phyloP scores from a whole-genome alignment of 2,329 filamentous ascomycete species.

The Ophiostoma sp. region DNA sequence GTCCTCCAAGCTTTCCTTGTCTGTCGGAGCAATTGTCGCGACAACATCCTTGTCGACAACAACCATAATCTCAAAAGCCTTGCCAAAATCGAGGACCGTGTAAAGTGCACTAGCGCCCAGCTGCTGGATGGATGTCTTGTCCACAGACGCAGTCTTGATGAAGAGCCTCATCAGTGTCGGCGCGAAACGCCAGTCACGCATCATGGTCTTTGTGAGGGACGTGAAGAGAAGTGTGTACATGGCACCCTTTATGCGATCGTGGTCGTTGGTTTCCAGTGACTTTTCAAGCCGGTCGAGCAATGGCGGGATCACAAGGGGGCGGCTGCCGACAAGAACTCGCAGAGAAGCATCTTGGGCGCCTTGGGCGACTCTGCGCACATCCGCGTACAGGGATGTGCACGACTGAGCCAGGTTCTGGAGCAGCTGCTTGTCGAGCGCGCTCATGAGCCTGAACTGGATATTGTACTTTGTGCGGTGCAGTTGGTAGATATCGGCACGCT shows the following conservation, averaged over 20 bases:
- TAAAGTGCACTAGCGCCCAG: constrained; percentile 77
- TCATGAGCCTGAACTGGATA: constrained; percentile 78
- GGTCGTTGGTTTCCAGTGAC: constrained; percentile 73
- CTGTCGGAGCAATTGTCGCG: constrained; percentile 61
- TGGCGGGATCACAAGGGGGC: constrained; percentile 83
- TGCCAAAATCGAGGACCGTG: constrained; percentile 85
- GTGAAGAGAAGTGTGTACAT: constrained; percentile 89
- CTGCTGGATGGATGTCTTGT: constrained; percentile 91
- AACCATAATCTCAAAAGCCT: constrained; percentile 78
- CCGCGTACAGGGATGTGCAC: constrained; percentile 84
- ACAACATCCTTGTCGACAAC: constrained; percentile 69
- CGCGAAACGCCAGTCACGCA: constrained; percentile 91
- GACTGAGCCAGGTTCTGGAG: constrained; percentile 85
- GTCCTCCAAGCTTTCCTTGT: constrained; percentile 36
- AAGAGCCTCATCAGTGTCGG: constrained; percentile 85
- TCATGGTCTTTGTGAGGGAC: constrained; percentile 78
- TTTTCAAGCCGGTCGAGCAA: constrained; percentile 72
- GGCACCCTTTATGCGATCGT: constrained; percentile 88
- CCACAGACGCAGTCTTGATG: constrained; percentile 81
- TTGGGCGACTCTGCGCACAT: constrained; percentile 91
- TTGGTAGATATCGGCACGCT: constrained; percentile 90
- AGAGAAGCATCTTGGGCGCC: constrained; percentile 87
- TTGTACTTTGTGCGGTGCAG: constrained; percentile 92
- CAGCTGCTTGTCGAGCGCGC: constrained; percentile 79
- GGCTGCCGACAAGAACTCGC: constrained; percentile 82